These are phyloP conservation scores for Gymnopilus junonius DNA, from an alignment of 768 basidiomycete genomes.

Conservation along the genomic window DNA sequence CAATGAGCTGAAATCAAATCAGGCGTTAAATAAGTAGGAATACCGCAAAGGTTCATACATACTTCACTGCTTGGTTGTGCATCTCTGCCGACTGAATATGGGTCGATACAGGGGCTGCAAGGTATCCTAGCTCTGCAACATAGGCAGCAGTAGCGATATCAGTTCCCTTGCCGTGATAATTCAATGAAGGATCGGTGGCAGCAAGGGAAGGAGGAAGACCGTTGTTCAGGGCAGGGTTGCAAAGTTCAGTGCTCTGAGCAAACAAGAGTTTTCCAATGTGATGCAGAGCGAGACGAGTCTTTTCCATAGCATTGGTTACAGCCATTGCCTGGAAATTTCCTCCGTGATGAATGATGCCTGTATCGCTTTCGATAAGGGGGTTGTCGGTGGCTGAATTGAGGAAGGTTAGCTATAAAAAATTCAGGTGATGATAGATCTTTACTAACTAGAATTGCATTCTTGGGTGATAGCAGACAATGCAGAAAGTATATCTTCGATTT, in stretches of 20 bases:
- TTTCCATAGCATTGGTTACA: slow-evolving; percentile 83
- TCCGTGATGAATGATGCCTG: slow-evolving; percentile 69
- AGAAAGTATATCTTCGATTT: slow-evolving; percentile 73
- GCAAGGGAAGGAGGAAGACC: slow-evolving; percentile 78
- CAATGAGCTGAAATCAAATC: slow-evolving; percentile 41
- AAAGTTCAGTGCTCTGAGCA: slow-evolving; percentile 72
- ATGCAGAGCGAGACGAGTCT: slow-evolving; percentile 72
- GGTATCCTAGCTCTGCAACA: slow-evolving; percentile 75
- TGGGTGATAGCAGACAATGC: slow-evolving; percentile 62
- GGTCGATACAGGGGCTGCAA: slow-evolving; percentile 78
- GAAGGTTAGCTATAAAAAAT: slow-evolving; percentile 2
- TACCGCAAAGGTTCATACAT: slow-evolving; percentile 23
- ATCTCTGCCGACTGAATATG: slow-evolving; percentile 86
- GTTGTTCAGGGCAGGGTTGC: slow-evolving; percentile 81
- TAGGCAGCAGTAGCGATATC: slow-evolving; percentile 87
- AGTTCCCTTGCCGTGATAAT: slow-evolving; percentile 79
- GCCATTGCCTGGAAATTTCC: slow-evolving; percentile 92
- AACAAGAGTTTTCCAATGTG: slow-evolving; percentile 77
- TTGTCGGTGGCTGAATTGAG: slow-evolving; percentile 74
- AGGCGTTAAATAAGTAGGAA: slow-evolving; percentile 1
- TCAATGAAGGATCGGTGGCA: slow-evolving; percentile 73
- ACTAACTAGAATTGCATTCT: slow-evolving; percentile 82
- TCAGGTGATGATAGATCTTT: neutral
- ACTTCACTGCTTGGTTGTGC: slow-evolving; percentile 88
- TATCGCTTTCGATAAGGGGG: slow-evolving; percentile 74